Percentiles rank a stretch among this genome's conserved stretches.
Evolutionary conservation across 164 flowering plant genomes (phyloP).

Genomic region (Cinnamomum chago): DNA sequence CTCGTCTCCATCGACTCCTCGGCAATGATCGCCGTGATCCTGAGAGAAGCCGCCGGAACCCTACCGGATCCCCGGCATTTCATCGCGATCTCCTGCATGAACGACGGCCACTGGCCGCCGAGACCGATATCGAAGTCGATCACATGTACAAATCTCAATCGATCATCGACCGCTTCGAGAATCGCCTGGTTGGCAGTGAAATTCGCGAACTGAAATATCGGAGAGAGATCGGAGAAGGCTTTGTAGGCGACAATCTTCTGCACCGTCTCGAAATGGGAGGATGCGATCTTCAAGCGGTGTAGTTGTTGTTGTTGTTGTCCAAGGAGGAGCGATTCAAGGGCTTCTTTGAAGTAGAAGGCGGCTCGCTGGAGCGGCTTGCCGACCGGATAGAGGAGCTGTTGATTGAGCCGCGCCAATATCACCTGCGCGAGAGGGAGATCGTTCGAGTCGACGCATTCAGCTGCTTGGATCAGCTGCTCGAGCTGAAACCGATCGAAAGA

Average conservation of each 20-base stretch:
- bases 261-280: slow-evolving; percentile 43
- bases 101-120: slow-evolving; percentile 85
- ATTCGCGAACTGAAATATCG: slow-evolving; percentile 70
- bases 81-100: slow-evolving; percentile 67
- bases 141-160: slow-evolving; percentile 46
- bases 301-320: too few relatives aligned
- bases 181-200: slow-evolving; percentile 83
- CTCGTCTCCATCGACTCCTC: slow-evolving; percentile 58
- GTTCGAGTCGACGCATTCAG: slow-evolving; percentile 62
- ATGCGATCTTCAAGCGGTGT: slow-evolving; percentile 15
- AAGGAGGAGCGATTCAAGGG: slow-evolving; percentile 50
- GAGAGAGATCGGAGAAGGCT: slow-evolving; percentile 62
- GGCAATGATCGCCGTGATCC: slow-evolving; percentile 61
- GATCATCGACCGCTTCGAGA: slow-evolving; percentile 60
- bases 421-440: slow-evolving; percentile 57
- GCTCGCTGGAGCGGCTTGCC: slow-evolving; percentile 81
- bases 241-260: slow-evolving; percentile 62
- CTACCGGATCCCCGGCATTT: slow-evolving; percentile 18
- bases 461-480: slow-evolving; percentile 69
- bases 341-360: slow-evolving; percentile 85
- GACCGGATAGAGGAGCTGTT: slow-evolving; percentile 43
- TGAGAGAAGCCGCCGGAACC: slow-evolving; percentile 29
- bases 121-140: slow-evolving; percentile 84
- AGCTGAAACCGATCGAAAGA: slow-evolving; percentile 33
- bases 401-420: slow-evolving; percentile 87